Evolutionary conservation across 306 rosid species (phyloP), one percentile per base, ranked within the genome.

Genomic region (Prosopis cineraria): DNA sequence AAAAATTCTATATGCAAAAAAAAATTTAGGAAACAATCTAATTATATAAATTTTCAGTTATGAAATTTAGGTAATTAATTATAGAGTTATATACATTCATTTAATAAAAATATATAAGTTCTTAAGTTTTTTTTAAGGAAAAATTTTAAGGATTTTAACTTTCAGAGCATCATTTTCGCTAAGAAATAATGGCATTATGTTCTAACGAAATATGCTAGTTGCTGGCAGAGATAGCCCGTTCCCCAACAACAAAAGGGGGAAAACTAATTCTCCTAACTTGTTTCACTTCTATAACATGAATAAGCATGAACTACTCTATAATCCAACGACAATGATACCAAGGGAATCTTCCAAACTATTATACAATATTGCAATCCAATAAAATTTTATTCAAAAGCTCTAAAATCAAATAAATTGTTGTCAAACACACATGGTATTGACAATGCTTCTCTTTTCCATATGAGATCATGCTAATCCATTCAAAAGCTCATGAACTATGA

Each of bases 401-500:
- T 1, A 25, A 67, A 68, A 67, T 43, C 16, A 50, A 34, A 66
- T 16, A 37, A 9, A 25, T 66, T 50, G 20, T 50, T 50, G 71
- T 76, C 24, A 16, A 14, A 73, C 41, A 58, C 67, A 31, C 29
- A 52, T n/a, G 59, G 10, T 52, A 8, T 20, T 52, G 59, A 52
- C 59, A 52, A 52, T 27, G 13, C 59, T 52, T 20, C 59, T 52
- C 27, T 52, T 52, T 52, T 6, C 12, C 59, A n/a, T 52, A 20
- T 8, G 29, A n/a, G 29, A 52, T 12, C 56, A 29, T 8, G 69
- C 30, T 27, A 10, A 37, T 31, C 44, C 25, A 39, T 67, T 17
- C 40, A 40, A 55, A 79, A 24, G 76, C 60, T 71, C 65, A 78
- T 25, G 77, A 34, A 70, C 20, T 41, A 62, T 79, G 27, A 62